Conservation (phyloP, 495 filamentous ascomycete genomes). For the Acidomyces sp. region DNA sequence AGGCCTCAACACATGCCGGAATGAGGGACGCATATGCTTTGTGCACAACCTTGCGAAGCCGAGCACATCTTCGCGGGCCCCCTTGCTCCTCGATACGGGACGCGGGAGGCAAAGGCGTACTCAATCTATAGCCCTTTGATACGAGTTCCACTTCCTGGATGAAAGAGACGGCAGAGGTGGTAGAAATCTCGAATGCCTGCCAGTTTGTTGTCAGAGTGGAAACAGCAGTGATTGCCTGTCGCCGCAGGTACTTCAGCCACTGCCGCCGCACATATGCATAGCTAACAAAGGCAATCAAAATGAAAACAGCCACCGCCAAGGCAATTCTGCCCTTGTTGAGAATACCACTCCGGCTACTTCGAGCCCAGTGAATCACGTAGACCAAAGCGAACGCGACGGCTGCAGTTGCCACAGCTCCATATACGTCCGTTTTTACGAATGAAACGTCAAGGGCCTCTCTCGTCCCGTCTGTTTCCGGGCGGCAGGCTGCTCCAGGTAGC, state of each 20-base stretch:
- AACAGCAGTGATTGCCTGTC: conserved; percentile 63
- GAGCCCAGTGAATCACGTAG: conserved; percentile 59
- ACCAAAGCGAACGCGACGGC: conserved; percentile 54
- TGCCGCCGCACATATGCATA: conserved; percentile 68
- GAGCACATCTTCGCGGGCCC: conserved; percentile 49
- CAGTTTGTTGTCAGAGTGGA: conserved; percentile 57
- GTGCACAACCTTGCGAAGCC: conserved; percentile 62
- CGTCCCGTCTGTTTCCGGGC: conserved; percentile 15
- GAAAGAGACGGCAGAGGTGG: conserved; percentile 65
- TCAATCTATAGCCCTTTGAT: conserved; percentile 77
- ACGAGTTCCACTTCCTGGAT: conserved; percentile 96
- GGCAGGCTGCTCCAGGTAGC: conserved; percentile 5
- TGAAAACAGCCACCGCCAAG: conserved; percentile 44
- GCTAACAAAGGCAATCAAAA: conserved; percentile 41
- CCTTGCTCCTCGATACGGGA: conserved; percentile 28
- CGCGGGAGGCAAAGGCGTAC: conserved; percentile 23
- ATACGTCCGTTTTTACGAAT: conserved; percentile 24
- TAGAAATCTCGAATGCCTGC: conserved; percentile 72
- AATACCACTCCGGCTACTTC: conserved; percentile 33
- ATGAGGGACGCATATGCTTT: conserved; percentile 56
- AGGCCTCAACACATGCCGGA: conserved; percentile 53
- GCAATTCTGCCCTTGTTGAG: conserved; percentile 43
- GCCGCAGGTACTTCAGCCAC: conserved; percentile 70
- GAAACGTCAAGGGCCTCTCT: conserved; percentile 22
- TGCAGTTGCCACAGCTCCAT: conserved; percentile 39